Evolutionary conservation across 768 basidiomycete genomes (phyloP).

Genomic region (Hericium erinaceus): DNA sequence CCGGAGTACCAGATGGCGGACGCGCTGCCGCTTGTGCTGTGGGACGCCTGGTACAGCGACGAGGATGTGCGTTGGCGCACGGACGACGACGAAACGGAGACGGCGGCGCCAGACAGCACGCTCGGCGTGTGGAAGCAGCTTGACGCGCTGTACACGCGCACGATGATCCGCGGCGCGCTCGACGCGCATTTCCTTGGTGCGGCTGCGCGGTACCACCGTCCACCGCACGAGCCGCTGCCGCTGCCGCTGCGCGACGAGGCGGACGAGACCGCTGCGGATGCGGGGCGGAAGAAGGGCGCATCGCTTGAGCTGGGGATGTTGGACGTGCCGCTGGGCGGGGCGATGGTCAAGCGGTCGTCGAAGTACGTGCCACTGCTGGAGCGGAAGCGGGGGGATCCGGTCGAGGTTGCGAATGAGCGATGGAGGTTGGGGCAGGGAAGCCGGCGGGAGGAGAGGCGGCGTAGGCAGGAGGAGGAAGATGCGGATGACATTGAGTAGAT

Average conservation of each 20-base stretch:
- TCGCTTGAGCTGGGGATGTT: conserved; percentile 19
- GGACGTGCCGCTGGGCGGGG: conserved; percentile 65
- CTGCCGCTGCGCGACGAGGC: conserved; percentile 4
- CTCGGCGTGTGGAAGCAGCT: conserved; percentile 2
- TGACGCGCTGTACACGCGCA: conserved; percentile 34
- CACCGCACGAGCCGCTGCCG: conserved; percentile 15
- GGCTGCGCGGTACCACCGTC: conserved; percentile 42
- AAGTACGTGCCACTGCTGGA: conserved; percentile 62
- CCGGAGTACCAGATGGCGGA: conserved; percentile 95
- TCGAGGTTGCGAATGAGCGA: conserved; percentile 67
- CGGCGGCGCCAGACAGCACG: conserved; percentile 13
- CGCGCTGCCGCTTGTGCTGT: conserved; percentile 81
- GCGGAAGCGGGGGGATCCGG: conserved; percentile 59
- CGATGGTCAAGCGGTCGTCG: conserved; percentile 46
- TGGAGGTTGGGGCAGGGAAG: conserved; percentile 66
- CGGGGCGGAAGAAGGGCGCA: background rate
- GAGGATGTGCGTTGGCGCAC: conserved; percentile 67
- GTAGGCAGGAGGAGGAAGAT: background rate
- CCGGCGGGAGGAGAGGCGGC: conserved; percentile 23
- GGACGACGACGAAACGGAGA: conserved; percentile 30
- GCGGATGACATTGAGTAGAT: background rate
- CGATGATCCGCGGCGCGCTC: conserved; percentile 55
- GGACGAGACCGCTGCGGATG: conserved; percentile 9
- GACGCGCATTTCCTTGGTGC: conserved; percentile 57
- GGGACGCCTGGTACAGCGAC: conserved; percentile 74